phyloP scores from a whole-genome alignment of 192 early-diverging fungal species.

The Coemansia sp. region DNA sequence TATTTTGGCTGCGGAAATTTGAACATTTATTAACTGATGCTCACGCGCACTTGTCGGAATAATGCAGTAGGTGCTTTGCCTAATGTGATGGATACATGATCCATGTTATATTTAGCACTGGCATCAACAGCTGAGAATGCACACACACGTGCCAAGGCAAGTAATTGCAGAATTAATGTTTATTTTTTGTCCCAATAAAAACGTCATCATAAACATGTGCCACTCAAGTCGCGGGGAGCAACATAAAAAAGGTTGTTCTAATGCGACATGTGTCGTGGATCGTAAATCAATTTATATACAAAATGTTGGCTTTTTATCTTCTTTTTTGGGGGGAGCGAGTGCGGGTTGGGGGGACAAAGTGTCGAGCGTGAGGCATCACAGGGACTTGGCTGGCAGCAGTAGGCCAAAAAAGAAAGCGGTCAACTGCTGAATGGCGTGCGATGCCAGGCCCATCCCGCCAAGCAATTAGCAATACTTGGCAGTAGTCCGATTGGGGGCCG shows the following conservation, averaged over 20 bases:
- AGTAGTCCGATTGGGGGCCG: not conserved
- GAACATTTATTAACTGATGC: not conserved
- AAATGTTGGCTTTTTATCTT: not conserved
- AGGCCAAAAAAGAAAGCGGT: slow-evolving; percentile 3
- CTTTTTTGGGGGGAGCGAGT: no score
- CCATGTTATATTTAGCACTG: not conserved
- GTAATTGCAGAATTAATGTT: no score
- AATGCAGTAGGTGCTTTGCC: not conserved
- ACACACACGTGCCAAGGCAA: not conserved
- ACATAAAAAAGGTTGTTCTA: no score
- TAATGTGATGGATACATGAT: not conserved
- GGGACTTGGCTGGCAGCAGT: not conserved
- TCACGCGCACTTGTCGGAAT: not conserved
- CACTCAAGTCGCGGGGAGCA: not conserved
- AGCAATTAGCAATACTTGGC: slow-evolving; percentile 5
- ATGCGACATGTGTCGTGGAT: not conserved
- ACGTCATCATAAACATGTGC: not conserved
- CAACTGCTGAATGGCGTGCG: not conserved
- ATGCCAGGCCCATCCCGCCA: not conserved
- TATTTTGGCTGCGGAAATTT: slow-evolving; percentile 1
- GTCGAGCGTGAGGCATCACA: not conserved
- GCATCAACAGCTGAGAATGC: slow-evolving; percentile 7
- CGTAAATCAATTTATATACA: slow-evolving; percentile 8
- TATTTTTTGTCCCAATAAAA: no score
- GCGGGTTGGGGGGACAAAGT: not conserved